These are phyloP conservation scores for Exsudoporus floridanus DNA, from an alignment of 1,284 basidiomycete species.

Conservation along the genomic window DNA sequence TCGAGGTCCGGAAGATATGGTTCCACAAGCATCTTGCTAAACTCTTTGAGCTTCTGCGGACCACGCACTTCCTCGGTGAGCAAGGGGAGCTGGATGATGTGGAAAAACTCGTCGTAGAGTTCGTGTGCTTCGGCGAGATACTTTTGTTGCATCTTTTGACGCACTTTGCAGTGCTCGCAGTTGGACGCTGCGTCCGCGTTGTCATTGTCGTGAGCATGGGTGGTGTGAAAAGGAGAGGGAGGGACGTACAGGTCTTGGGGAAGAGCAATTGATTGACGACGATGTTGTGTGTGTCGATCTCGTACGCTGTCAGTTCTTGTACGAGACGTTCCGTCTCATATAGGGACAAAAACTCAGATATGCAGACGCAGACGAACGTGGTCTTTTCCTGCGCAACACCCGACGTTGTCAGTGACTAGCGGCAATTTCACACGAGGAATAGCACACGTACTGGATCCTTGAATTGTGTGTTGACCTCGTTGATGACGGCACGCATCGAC, in stretches of 20 bases:
- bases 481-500: conserved; percentile 95
- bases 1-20: conserved; percentile 45
- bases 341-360: conserved; percentile 95
- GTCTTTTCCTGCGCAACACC: conserved; percentile 77
- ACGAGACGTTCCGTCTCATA: conserved; percentile 99
- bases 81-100: conserved; percentile 89
- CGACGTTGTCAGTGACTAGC: background rate
- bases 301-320: conserved; percentile 94
- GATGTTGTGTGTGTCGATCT: conserved; percentile 98
- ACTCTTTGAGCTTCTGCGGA: conserved; percentile 88
- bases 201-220: background rate
- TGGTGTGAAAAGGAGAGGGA: background rate
- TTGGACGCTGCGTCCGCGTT: conserved; percentile 60
- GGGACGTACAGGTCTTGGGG: conserved; percentile 77
- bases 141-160: conserved; percentile 98
- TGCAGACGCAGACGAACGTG: conserved; percentile 97
- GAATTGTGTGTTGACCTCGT: conserved; percentile 99
- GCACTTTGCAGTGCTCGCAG: conserved; percentile 93
- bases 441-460: conserved; percentile 82
- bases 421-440: background rate
- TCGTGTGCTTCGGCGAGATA: conserved; percentile 93
- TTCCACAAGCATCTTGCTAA: conserved; percentile 82
- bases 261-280: conserved; percentile 97
- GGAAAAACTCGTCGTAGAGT: conserved; percentile 96
- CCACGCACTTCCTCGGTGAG: conserved; percentile 97